Base-by-base conservation (phyloP, 139 green algal species). In the Asterochloris sp. region DNA sequence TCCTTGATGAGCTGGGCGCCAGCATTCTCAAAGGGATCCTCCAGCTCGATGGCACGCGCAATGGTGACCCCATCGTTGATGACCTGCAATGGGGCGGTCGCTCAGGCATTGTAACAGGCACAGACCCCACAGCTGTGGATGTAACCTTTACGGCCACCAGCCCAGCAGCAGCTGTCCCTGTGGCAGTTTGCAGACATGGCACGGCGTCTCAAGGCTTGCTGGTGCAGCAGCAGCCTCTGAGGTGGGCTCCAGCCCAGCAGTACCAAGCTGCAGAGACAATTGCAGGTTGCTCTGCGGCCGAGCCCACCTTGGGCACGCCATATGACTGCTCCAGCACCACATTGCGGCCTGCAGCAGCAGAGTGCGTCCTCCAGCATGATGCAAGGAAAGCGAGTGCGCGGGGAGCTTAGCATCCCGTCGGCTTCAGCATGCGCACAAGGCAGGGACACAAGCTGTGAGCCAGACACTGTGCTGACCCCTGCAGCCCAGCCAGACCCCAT, bases 1-100 rank as follows among this genome's bases (percentile, higher is more conserved):
- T 99, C 96, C 88, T 98, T 98, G 90, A 99, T 98, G 15, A 99
- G 93, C 91, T 98, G 96, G 0, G 96, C 96, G 17, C 96, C 96
- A 15, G 96, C 96, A 78, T 99, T 99, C 91, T 99, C 96, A 69
- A 98, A 92, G 26, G 96, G 86, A 83, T 98, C 95, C 68, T 89
- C 81, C 79, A 99, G 90, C 83, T 99, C 96, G 78, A 99, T 99
- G 69, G 96, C 96, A 60, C 96, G 92, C 0, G 96, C 96, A 78
- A 99, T 99, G 76, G 96, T 97, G 62, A 99, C 96, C 60, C 96
- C 96, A 84, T 99, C 96, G 88, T 99, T 99, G 91, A 99, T 99
- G 29, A 99, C 96, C 91, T 96, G 87, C 28, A 78, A 71, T 71
- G 15, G 11, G 15, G 66, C 13, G 26, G 0, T 68, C 10, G 0